A percentile compares a stretch with the other conserved stretches of the same genome.
Evolutionary conservation across 768 basidiomycete genomes (phyloP).

Genomic region (Calocybe cyanea): DNA sequence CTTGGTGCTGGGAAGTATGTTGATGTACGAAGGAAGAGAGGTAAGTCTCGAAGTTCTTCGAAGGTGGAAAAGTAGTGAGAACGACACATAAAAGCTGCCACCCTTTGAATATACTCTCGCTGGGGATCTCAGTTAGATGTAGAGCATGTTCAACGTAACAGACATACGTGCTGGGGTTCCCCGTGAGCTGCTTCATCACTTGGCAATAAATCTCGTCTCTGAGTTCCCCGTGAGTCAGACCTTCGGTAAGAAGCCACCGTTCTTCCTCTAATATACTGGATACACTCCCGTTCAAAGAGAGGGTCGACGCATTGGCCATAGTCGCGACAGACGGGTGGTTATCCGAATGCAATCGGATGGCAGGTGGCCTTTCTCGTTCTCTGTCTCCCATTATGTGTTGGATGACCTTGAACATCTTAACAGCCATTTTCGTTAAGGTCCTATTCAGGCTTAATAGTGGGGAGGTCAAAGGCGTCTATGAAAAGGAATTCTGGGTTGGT

Average conservation of each 20-base stretch:
- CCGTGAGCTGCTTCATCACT: conserved; percentile 84
- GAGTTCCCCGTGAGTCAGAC: conserved; percentile 76
- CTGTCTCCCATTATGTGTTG: conserved; percentile 94
- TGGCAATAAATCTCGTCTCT: conserved; percentile 95
- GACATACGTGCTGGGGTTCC: conserved; percentile 75
- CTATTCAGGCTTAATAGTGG: conserved; percentile 75
- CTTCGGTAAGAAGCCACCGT: conserved; percentile 79
- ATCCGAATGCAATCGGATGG: conserved; percentile 44
- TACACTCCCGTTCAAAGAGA: conserved; percentile 35
- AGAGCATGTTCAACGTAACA: neutral
- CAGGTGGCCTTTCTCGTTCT: conserved; percentile 62
- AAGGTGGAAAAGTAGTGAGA: conserved; percentile 89
- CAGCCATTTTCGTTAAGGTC: conserved; percentile 67
- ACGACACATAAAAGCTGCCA: conserved; percentile 93
- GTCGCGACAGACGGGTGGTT: conserved; percentile 39
- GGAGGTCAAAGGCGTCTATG: conserved; percentile 57
- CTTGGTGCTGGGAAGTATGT: conserved; percentile 62
- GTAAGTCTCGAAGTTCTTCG: conserved; percentile 88
- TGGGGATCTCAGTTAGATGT: conserved; percentile 24
- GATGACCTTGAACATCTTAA: conserved; percentile 83
- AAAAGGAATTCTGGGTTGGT: conserved; percentile 1
- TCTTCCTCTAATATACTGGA: conserved; percentile 73
- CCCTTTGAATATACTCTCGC: conserved; percentile 84
- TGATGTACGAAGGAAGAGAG: conserved; percentile 76
- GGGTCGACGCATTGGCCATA: conserved; percentile 43